Evolutionary conservation across 164 flowering plant genomes (phyloP).

Genomic region (Annona squamosa): DNA sequence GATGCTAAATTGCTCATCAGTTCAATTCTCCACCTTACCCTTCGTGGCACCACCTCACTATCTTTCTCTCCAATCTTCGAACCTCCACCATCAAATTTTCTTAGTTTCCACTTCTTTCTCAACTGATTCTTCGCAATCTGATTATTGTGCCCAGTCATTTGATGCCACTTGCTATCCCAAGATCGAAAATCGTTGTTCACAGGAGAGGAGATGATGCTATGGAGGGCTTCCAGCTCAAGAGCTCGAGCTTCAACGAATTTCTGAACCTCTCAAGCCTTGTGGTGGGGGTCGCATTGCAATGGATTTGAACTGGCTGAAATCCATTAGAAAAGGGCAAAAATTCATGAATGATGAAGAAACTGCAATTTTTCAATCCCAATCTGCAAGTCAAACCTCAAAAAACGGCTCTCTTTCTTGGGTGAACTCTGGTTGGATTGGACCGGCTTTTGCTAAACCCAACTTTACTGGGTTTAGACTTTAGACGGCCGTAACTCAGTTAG

Average conservation of each 20-base stretch:
- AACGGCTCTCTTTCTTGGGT: no score
- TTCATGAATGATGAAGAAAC: no score
- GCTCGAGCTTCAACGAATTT: conserved; percentile 66
- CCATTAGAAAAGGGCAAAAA: neutral
- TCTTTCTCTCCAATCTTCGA: neutral
- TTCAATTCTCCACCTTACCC: conserved; percentile 43
- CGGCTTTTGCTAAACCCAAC: no score
- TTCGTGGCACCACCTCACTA: conserved; percentile 37
- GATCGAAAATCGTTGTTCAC: conserved; percentile 51
- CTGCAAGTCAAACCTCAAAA: no score
- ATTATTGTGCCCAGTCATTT: conserved; percentile 58
- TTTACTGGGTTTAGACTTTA: no score
- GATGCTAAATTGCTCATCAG: conserved; percentile 39
- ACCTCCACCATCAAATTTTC: neutral
- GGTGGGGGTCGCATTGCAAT: conserved; percentile 30
- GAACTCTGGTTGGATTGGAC: no score
- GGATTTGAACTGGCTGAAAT: neutral
- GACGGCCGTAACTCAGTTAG: no score
- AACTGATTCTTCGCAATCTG: conserved; percentile 25
- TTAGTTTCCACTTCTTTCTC: conserved; percentile 28
- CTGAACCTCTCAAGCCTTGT: conserved; percentile 40
- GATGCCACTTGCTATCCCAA: conserved; percentile 54
- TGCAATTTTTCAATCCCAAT: no score
- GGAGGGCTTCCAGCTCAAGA: conserved; percentile 60
- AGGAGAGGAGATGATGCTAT: conserved; percentile 40